Conservation (phyloP, 192 early-diverging fungal genomes). For the Entophlyctis helioformis region DNA sequence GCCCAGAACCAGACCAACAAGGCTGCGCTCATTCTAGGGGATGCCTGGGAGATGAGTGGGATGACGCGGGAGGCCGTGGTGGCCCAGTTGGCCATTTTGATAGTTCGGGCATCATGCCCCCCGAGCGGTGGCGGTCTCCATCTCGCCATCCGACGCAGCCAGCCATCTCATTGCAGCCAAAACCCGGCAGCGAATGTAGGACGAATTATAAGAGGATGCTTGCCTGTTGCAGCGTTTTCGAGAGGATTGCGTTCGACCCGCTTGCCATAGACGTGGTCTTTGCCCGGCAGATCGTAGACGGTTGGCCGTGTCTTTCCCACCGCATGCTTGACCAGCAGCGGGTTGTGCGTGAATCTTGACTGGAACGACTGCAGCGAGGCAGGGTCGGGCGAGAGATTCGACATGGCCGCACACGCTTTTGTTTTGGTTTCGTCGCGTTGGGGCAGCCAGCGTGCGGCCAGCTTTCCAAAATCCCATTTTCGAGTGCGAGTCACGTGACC, state of each 20-base stretch:
- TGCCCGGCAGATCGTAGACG: slow-evolving; percentile 32
- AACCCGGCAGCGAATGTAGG: background rate
- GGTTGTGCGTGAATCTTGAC: too few relatives aligned
- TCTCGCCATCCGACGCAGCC: too few relatives aligned
- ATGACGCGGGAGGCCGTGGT: too few relatives aligned
- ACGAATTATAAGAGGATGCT: background rate
- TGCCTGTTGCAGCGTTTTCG: slow-evolving; percentile 32
- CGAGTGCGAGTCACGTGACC: too few relatives aligned
- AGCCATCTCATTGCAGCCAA: background rate
- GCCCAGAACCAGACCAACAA: background rate
- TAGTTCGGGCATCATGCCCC: too few relatives aligned
- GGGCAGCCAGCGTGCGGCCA: too few relatives aligned
- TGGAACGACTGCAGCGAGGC: too few relatives aligned
- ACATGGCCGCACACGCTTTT: too few relatives aligned
- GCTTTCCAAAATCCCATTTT: too few relatives aligned
- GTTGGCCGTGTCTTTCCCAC: slow-evolving; percentile 39
- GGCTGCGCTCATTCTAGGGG: background rate
- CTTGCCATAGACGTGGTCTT: slow-evolving; percentile 39
- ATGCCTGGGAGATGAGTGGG: background rate
- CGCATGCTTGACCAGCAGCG: slow-evolving; percentile 27
- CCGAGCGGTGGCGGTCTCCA: background rate
- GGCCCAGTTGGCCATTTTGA: too few relatives aligned
- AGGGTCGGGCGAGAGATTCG: too few relatives aligned
- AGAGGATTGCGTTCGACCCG: slow-evolving; percentile 23
- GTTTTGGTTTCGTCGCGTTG: too few relatives aligned